A percentile compares a stretch with the other conserved stretches of the same genome.
Evolutionary conservation across 345 rosid genomes (phyloP).

Genomic region (Arabis hirsuta): DNA sequence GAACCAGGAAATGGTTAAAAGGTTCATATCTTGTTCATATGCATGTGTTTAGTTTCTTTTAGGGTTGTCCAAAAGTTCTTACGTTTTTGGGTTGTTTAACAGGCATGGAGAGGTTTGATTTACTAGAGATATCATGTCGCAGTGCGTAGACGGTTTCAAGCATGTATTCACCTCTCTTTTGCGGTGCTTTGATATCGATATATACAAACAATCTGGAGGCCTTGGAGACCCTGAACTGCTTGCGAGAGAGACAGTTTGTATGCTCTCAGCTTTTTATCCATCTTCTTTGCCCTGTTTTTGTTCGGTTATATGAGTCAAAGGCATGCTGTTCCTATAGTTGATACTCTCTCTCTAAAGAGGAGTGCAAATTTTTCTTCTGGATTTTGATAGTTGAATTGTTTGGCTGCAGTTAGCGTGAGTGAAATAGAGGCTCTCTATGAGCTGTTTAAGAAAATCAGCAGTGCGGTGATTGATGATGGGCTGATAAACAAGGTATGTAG

Average conservation of each 20-base stretch:
- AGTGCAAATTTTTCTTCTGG: not conserved
- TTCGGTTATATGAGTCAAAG: conserved; percentile 22
- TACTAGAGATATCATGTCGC: conserved; percentile 70
- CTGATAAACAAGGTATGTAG: conserved; percentile 81
- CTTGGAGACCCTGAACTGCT: conserved; percentile 77
- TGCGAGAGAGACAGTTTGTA: conserved; percentile 89
- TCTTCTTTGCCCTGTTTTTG: conserved; percentile 29
- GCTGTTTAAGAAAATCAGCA: conserved; percentile 94
- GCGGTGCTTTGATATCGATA: conserved; percentile 70
- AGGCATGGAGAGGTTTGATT: conserved; percentile 76
- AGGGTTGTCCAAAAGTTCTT: not conserved
- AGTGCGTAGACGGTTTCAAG: conserved; percentile 72
- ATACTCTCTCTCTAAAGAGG: conserved; percentile 17
- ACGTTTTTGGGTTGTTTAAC: conserved; percentile 29
- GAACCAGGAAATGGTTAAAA: conserved; percentile 46
- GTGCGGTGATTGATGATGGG: conserved; percentile 93
- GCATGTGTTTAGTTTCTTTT: conserved; percentile 10
- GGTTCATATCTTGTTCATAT: conserved; percentile 26
- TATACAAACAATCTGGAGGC: conserved; percentile 66
- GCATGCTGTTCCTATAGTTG: conserved; percentile 9
- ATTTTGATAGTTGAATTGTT: conserved; percentile 15
- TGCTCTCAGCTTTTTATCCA: conserved; percentile 40
- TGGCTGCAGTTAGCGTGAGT: conserved; percentile 80
- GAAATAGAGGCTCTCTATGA: conserved; percentile 94
- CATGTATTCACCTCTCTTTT: conserved; percentile 57